Base-by-base conservation (phyloP, 2,329 filamentous ascomycete species). In the Colletotrichum trifolii region DNA sequence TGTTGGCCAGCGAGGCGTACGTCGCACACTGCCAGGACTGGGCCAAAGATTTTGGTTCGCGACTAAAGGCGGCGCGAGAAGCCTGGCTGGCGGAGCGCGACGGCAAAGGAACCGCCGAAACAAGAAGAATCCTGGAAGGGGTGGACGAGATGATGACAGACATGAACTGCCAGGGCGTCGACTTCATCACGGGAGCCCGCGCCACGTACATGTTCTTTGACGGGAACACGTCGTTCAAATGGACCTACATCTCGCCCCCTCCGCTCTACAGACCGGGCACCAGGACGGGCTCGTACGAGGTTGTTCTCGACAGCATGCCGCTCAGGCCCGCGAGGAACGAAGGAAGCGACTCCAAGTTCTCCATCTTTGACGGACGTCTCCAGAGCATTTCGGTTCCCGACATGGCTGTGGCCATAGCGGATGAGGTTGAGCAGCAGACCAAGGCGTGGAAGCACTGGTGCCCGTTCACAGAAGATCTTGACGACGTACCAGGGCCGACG, bases 381-480 rank as follows among this genome's bases (percentile, higher is more conserved):
- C 55, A 58, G 47, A 58, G 55, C n/a, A 58, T 58, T 12, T 58
- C 55, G 12, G 55, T 58, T 36, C 38, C 55, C 6, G 55, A 58
- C 25, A 58, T 58, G 55, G 55, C 55, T 7, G 38, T 58, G n/a
- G 55, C 55, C 6, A 58, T 58, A 13, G 55, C 55, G 34, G 55
- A 58, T 17, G 55, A 58, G 38, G 38, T 58, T 12, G 55, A 58
- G 46, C 55, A 58, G 15, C 55, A 58, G n/a, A 43, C 46, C 1
- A 58, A 58, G 39, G 25, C 43, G n/a, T 58, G 55, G 55, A 58
- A 58, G 35, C 46, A 58, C 5, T 58, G 55, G 55, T 58, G 55
- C 11, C 55, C 55, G 15, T 58, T 34, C 11, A 58, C 55, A 11
- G 39, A 58, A 8, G 55, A 46, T 25, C 55, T 58, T 17, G 55